Evolutionary conservation across 495 filamentous ascomycete species (phyloP), one percentile per base, ranked within the genome.

Genomic region (Tuber aestivum): DNA sequence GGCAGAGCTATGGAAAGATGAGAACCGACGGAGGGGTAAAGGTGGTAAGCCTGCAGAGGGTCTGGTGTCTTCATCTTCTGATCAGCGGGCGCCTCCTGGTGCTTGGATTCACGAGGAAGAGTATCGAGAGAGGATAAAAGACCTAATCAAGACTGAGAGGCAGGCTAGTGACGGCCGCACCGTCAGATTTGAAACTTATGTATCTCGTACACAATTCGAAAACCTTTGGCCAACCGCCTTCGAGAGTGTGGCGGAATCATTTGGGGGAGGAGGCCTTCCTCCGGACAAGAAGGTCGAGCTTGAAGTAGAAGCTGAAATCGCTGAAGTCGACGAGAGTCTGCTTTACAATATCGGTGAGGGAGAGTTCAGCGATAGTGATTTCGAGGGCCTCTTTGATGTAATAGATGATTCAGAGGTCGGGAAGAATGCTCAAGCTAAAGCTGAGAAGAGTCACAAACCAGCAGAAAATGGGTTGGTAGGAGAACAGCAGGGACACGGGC

Each of bases 31-130:
- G 70, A 89, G 94, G 42, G 76, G 72, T 41, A 56, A 75, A 38
- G 32, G 32, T 20, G 27, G 56, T 8, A 65, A 20, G 20, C 27
- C 56, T 12, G 74, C 77, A 0, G 95, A 97, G 70, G 94, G 89
- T 3, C 80, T 97, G 75, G 87, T 94, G 21, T 92, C 93, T 21
- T 93, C 97, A 89, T 97, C 94, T 27, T 93, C 93, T 3, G 91
- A 94, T 80, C 87, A 89, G 27, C 88, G 95, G 71, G 87, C 91
- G 74, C 87, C 89, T 27, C 85, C 87, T 72, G 89, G 89, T 35
- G 90, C 89, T 8, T 99, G 95, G 95, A 91, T 97, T 37, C 94
- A 97, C 80, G 94, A 97, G 84, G 92, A 92, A 75, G 94, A 97
- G 75, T 94, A 91, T 82, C 87, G 88, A 37, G 86, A 89, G 42